Evolutionary conservation across 208 protist species (phyloP), one percentile per base, ranked within the genome.

Genomic region (Wallacemonas sp.): DNA sequence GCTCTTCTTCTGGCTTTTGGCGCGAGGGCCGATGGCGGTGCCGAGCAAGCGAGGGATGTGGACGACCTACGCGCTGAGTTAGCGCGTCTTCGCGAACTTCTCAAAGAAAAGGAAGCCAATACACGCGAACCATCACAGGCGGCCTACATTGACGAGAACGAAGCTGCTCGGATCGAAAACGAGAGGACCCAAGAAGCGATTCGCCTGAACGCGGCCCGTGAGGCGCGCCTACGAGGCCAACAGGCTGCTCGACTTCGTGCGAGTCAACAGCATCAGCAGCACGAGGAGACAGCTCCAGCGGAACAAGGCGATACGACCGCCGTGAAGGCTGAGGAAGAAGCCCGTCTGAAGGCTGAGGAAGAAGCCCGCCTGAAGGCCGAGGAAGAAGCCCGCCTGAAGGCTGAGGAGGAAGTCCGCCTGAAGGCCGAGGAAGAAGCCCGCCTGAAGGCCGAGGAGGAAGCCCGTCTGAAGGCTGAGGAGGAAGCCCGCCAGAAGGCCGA

Each of bases 391-490:
- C 38, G 59, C 4, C 59, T 65, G 0, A 19, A 54, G 59, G 59
- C 59, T 17, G 59, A 54, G 33, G 46, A 66, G 45, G 17, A 57
- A 46, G 61, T 46, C 27, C 26, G 36, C 21, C 34, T 54, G 36
- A 0, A 46, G 41, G 45, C 59, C n/a, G 29, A 65, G 29, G 33
- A 33, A 15, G 27, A 26, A 38, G 59, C 45, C 21, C 6, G 37
- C 15, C 41, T 53, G 15, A 4, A 65, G 26, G 41, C 38, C 32
- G 42, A 50, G 59, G 44, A 50, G 59, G 41, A 5, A 53, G 39
- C 27, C 19, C 15, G 29, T 3, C 27, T 27, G 27, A 12, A 65
- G 52, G 48, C 58, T 41, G 62, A 75, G 39, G 32, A 65, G 50
- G 26, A 41, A 58, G 63, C 62, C 24, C 46, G 46, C 9, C 50